Percentiles rank a stretch among this genome's conserved stretches.
Evolutionary conservation across 106 monocot genomes (phyloP).

Genomic region (Hemerocallis citrina): DNA sequence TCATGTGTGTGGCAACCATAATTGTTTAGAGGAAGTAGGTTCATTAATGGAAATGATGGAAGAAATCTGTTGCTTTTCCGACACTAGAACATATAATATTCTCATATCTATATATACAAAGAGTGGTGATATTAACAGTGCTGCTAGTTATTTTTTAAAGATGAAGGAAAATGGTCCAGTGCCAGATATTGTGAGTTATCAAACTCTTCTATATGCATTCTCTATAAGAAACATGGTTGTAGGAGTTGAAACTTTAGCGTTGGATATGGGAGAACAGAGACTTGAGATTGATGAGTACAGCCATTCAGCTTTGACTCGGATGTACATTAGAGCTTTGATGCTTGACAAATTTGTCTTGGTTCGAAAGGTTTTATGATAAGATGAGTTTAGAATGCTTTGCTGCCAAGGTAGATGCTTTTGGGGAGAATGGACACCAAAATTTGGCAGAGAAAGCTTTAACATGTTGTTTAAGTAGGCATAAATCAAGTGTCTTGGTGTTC

Average conservation of each 20-base stretch:
- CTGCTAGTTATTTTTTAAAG: slow-evolving; percentile 50
- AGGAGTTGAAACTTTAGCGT: slow-evolving; percentile 54
- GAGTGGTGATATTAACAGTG: slow-evolving; percentile 39
- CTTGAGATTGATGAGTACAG: slow-evolving; percentile 86
- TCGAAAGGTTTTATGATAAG: slow-evolving; percentile 46
- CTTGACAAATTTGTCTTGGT: slow-evolving; percentile 67
- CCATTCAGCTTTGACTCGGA: slow-evolving; percentile 76
- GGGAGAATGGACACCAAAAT: slow-evolving; percentile 34
- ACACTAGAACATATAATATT: slow-evolving; percentile 78
- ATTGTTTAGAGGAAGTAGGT: slow-evolving; percentile 47
- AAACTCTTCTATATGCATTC: slow-evolving; percentile 83
- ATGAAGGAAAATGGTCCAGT: slow-evolving; percentile 49
- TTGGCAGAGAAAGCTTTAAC: slow-evolving; percentile 62
- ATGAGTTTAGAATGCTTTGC: slow-evolving; percentile 84
- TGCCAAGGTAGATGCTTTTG: slow-evolving; percentile 94
- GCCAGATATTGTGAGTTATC: slow-evolving; percentile 75
- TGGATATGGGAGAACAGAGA: slow-evolving; percentile 58
- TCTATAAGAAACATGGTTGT: slow-evolving; percentile 67
- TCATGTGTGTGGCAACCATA: slow-evolving; percentile 61
- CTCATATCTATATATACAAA: slow-evolving; percentile 72
- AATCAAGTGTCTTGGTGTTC: slow-evolving; percentile 46
- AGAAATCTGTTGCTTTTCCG: slow-evolving; percentile 38
- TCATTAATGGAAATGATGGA: slow-evolving; percentile 55
- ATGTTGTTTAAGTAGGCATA: slow-evolving; percentile 35
- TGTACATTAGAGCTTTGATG: slow-evolving; percentile 58